A percentile compares a stretch with the other conserved stretches of the same genome.
Evolutionary conservation across 805 yeast genomes (phyloP).

Genomic region (Torulaspora microellipsoides): DNA sequence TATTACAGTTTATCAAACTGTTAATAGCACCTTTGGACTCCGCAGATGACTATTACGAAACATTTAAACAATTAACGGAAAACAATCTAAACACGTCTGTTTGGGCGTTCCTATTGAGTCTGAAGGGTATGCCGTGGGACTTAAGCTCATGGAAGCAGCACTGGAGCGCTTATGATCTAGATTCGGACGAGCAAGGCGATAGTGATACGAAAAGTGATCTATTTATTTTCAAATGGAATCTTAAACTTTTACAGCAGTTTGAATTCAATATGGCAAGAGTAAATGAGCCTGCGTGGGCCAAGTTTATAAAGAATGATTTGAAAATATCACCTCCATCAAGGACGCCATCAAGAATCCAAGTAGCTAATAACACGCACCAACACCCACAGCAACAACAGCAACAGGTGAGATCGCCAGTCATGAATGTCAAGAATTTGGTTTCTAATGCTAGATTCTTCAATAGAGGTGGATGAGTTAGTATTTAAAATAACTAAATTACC

Average conservation of each 20-base stretch:
- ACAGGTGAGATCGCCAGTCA: conserved; percentile 12
- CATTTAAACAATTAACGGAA: conserved; percentile 30
- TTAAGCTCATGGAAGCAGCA: conserved; percentile 28
- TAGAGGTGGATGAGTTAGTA: conserved; percentile 23
- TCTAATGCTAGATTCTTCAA: conserved; percentile 22
- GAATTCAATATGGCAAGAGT: conserved; percentile 24
- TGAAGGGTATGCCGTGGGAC: conserved; percentile 34
- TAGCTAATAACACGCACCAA: conserved; percentile 9
- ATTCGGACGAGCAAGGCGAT: conserved; percentile 7
- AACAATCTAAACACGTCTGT: conserved; percentile 25
- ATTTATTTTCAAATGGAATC: conserved; percentile 23
- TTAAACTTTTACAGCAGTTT: conserved; percentile 14
- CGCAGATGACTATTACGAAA: conserved; percentile 43
- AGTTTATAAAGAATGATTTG: conserved; percentile 26
- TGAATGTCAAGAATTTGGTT: conserved; percentile 19
- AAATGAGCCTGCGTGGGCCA: conserved; percentile 29
- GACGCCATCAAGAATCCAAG: conserved; percentile 6
- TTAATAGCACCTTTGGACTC: conserved; percentile 35
- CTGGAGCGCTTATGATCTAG: conserved; percentile 23
- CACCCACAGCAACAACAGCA: conserved; percentile 14
- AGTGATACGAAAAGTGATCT: conserved; percentile 9
- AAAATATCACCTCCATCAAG: conserved; percentile 18
- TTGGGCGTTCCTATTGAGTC: conserved; percentile 30
- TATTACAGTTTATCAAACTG: conserved; percentile 24
- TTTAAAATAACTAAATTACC: background rate